Evolutionary conservation across 805 yeast species (phyloP).

Genomic region (Yarrowia deformans): DNA sequence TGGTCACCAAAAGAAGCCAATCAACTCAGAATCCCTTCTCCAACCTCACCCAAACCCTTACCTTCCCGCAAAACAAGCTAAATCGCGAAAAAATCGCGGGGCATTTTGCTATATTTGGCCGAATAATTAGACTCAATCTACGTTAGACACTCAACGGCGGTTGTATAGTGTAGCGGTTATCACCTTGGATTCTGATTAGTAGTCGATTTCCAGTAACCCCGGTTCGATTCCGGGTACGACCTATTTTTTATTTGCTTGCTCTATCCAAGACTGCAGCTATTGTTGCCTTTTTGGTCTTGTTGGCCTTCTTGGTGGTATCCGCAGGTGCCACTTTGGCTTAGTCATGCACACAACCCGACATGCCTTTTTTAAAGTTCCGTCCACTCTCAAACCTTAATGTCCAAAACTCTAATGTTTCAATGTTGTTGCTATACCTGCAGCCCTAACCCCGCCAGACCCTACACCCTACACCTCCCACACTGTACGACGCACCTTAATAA

Average conservation of each 20-base stretch:
- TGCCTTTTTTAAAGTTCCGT: background rate
- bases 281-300: slow-evolving; percentile 15
- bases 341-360: no score
- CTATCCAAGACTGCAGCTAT: background rate
- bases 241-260: background rate
- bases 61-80: background rate
- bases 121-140: background rate
- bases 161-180: slow-evolving; percentile 36
- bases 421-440: slow-evolving; percentile 7
- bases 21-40: no score
- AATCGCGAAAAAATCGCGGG: background rate
- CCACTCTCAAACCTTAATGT: background rate
- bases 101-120: background rate
- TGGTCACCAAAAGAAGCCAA: no score
- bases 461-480: slow-evolving; percentile 7
- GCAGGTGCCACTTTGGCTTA: background rate
- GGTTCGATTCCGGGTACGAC: slow-evolving; percentile 37
- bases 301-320: slow-evolving; percentile 11
- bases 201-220: slow-evolving; percentile 28
- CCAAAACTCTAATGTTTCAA: background rate
- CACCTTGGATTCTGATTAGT: slow-evolving; percentile 30
- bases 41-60: no score
- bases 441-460: slow-evolving; percentile 16
- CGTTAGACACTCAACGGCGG: background rate
- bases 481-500: slow-evolving; percentile 18